Evolutionary conservation across 1,139 yeast genomes (phyloP).

Genomic region (Geotrichum citri-aurantii): DNA sequence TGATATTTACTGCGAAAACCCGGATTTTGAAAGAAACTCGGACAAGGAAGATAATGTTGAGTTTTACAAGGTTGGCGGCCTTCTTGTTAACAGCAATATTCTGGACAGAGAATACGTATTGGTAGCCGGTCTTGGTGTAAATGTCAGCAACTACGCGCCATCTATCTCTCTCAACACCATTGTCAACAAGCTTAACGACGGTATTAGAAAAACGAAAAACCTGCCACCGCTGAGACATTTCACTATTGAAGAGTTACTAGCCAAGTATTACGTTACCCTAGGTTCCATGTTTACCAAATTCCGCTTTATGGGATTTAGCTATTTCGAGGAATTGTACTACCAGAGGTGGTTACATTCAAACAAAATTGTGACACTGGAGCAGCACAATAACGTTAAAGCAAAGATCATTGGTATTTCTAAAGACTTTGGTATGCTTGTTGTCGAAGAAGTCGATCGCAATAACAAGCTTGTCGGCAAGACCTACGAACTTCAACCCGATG

Average conservation of each 20-base stretch:
- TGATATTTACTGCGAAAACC: conserved; percentile 73
- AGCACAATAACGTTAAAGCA: conserved; percentile 51
- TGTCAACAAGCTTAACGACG: conserved; percentile 48
- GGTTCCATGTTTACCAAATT: conserved; percentile 58
- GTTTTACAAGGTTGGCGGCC: conserved; percentile 77
- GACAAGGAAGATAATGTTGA: background rate
- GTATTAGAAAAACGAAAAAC: conserved; percentile 41
- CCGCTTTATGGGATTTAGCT: conserved; percentile 56
- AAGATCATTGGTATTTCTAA: conserved; percentile 71
- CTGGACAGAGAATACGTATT: conserved; percentile 50
- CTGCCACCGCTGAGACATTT: conserved; percentile 32
- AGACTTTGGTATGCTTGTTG: conserved; percentile 78
- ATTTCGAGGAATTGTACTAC: conserved; percentile 70
- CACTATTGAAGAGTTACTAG: conserved; percentile 59
- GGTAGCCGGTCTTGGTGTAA: conserved; percentile 81
- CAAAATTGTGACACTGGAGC: conserved; percentile 51
- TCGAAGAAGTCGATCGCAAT: conserved; percentile 51
- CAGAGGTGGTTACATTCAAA: conserved; percentile 77
- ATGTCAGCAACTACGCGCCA: conserved; percentile 81
- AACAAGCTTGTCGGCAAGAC: conserved; percentile 42
- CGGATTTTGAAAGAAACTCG: conserved; percentile 33
- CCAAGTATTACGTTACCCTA: conserved; percentile 60
- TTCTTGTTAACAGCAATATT: conserved; percentile 73
- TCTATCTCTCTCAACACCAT: conserved; percentile 80
- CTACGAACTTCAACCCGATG: conserved; percentile 87